Evolutionary conservation across 1,284 basidiomycete species (phyloP).

Genomic region (Chalciporus piperatoides): DNA sequence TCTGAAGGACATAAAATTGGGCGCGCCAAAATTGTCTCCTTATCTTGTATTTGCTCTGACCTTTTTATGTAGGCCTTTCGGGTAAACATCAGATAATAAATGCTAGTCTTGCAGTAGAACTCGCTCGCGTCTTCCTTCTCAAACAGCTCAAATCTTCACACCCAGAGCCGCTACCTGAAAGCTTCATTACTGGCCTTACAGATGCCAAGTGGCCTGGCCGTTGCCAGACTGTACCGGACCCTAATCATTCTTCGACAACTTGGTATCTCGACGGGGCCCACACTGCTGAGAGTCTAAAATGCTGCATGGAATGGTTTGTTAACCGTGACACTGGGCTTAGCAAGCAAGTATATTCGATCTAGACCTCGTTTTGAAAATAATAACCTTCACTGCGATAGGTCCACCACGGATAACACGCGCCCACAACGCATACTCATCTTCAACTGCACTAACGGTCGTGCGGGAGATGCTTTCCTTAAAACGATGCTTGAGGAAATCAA

Average conservation of each 20-base stretch:
- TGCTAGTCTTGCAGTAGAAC: conserved; percentile 80
- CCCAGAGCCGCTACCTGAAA: conserved; percentile 42
- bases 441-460: conserved; percentile 93
- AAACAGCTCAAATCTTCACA: conserved; percentile 13
- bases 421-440: conserved; percentile 75
- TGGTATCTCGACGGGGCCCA: conserved; percentile 98
- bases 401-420: conserved; percentile 7
- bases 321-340: conserved; percentile 48
- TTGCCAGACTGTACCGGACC: conserved; percentile 81
- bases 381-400: conserved; percentile 11
- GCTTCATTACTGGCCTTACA: conserved; percentile 63
- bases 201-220: conserved; percentile 92
- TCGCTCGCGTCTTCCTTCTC: conserved; percentile 68
- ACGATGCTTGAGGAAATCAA: conserved; percentile 51
- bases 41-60: conserved; percentile 2
- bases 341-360: conserved; percentile 22
- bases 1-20: conserved; percentile 59
- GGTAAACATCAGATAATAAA: conserved; percentile 92
- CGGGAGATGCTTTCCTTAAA: conserved; percentile 69
- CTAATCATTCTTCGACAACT: conserved; percentile 45
- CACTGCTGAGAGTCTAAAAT: conserved; percentile 86
- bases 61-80: conserved; percentile 61
- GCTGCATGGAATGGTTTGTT: conserved; percentile 86
- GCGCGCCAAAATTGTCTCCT: conserved; percentile 35
- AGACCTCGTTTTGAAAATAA: not conserved